phyloP scores from a whole-genome alignment of 192 early-diverging fungal species.

The Helicostylum pulchrum region DNA sequence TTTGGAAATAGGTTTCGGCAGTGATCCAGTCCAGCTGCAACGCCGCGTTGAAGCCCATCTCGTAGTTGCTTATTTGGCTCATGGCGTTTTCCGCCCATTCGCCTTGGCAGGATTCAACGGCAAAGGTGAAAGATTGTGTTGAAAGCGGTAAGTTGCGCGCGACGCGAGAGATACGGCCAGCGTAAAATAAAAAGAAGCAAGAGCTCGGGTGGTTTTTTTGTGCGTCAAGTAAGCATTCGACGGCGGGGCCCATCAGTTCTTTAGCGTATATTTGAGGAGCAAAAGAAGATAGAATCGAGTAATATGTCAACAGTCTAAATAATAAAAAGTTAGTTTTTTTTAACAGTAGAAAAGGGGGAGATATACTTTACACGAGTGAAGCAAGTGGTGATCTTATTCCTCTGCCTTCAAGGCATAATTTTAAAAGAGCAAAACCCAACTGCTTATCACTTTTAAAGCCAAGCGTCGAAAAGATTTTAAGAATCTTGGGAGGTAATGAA shows the following conservation, averaged over 20 bases:
- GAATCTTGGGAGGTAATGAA: constrained; percentile 42
- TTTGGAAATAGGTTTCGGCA: constrained; percentile 38
- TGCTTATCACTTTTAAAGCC: constrained; percentile 46
- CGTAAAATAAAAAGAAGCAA: constrained; percentile 47
- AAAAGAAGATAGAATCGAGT: constrained; percentile 47
- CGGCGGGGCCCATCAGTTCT: constrained; percentile 23
- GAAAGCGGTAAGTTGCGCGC: constrained; percentile 23
- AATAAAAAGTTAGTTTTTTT: neutral
- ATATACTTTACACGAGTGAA: constrained; percentile 42
- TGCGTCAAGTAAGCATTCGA: constrained; percentile 40
- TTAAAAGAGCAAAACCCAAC: constrained; percentile 44
- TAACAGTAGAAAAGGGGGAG: neutral
- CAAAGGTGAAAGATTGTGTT: constrained; percentile 24
- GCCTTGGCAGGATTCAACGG: constrained; percentile 15
- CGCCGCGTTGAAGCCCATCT: constrained; percentile 45
- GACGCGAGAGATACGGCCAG: constrained; percentile 43
- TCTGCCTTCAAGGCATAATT: constrained; percentile 36
- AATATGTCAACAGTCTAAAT: constrained; percentile 32
- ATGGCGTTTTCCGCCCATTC: constrained; percentile 39
- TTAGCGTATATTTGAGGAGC: constrained; percentile 40
- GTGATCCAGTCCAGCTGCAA: constrained; percentile 42
- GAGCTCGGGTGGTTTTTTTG: constrained; percentile 42
- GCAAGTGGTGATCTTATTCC: constrained; percentile 47
- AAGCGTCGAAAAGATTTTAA: constrained; percentile 42
- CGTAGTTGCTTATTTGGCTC: constrained; percentile 40